A percentile compares a stretch with the other conserved stretches of the same genome.
Evolutionary conservation across 192 early-diverging fungal species (phyloP).

Genomic region (Coemansia biformis): DNA sequence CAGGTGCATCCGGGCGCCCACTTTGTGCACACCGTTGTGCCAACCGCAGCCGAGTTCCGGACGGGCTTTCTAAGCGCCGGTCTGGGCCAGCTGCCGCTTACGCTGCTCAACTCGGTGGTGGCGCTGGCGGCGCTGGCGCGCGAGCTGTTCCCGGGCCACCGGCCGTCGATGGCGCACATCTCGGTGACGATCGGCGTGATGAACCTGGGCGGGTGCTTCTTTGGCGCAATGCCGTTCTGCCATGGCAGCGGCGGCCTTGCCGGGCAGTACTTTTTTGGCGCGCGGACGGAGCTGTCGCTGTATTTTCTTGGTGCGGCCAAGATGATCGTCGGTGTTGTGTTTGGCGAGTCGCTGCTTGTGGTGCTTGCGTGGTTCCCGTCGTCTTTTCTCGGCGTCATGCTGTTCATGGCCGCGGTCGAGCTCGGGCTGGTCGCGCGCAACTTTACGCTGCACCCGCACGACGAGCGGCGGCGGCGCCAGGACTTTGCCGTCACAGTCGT

Average conservation of each 20-base stretch:
- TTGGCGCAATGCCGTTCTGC: constrained; percentile 77
- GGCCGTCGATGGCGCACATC: constrained; percentile 46
- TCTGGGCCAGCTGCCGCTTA: constrained; percentile 83
- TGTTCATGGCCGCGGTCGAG: constrained; percentile 78
- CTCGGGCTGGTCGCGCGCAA: constrained; percentile 56
- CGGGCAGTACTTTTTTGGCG: constrained; percentile 92
- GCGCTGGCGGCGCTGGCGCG: constrained; percentile 69
- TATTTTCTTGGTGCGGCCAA: constrained; percentile 72
- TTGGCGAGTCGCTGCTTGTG: constrained; percentile 71
- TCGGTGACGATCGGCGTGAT: constrained; percentile 69
- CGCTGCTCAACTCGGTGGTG: constrained; percentile 80
- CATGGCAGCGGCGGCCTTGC: constrained; percentile 86
- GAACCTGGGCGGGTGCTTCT: constrained; percentile 71
- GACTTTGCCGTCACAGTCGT: constrained; percentile 68
- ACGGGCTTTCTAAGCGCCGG: constrained; percentile 73
- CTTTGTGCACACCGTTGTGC: constrained; percentile 57
- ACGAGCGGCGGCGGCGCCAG: constrained; percentile 32
- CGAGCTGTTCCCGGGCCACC: constrained; percentile 73
- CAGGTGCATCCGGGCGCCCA: constrained; percentile 49
- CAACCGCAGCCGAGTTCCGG: constrained; percentile 61
- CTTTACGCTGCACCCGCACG: constrained; percentile 30
- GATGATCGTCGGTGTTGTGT: constrained; percentile 73
- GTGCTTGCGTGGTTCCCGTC: constrained; percentile 69
- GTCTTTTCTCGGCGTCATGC: constrained; percentile 80
- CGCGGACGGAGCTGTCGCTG: constrained; percentile 73